Conservation (phyloP, 108 stramenopile species). For the Nitzschia palea region DNA sequence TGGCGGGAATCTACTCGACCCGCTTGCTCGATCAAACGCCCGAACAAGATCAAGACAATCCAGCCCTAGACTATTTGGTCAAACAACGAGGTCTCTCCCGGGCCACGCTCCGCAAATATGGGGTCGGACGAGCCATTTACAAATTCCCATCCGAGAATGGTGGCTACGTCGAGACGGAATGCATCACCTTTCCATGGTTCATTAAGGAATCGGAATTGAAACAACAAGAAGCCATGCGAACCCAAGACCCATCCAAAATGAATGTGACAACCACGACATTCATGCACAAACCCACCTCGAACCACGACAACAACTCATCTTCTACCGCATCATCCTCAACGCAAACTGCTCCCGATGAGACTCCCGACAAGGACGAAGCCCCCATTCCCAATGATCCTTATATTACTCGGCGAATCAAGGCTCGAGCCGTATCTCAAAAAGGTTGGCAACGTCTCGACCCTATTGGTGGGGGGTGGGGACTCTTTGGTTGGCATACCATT, state of each 20-base stretch:
- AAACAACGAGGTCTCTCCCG: conserved; percentile 63
- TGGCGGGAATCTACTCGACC: conserved; percentile 51
- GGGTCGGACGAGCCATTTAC: conserved; percentile 82
- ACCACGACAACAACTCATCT: background rate
- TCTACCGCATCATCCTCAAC: background rate
- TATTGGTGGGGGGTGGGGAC: conserved; percentile 89
- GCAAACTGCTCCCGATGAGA: background rate
- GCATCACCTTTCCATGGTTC: conserved; percentile 94
- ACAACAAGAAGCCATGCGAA: conserved; percentile 58
- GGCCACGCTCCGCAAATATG: conserved; percentile 81
- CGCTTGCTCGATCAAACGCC: conserved; percentile 43
- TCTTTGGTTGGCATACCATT: conserved; percentile 96
- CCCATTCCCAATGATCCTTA: conserved; percentile 35
- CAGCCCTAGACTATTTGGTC: conserved; percentile 55
- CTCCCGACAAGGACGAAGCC: conserved; percentile 6
- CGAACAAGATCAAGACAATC: conserved; percentile 1
- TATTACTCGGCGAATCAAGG: conserved; percentile 80
- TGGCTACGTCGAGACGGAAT: conserved; percentile 46
- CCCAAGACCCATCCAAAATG: conserved; percentile 26
- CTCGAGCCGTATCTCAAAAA: conserved; percentile 79
- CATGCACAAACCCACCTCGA: background rate
- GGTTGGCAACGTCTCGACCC: conserved; percentile 81
- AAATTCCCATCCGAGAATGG: conserved; percentile 50
- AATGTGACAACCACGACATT: conserved; percentile 20
- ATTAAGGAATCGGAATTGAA: conserved; percentile 62